These are phyloP conservation scores for Thielaviopsis euricoi DNA, from an alignment of 2,329 filamentous ascomycete genomes.

Conservation along the genomic window DNA sequence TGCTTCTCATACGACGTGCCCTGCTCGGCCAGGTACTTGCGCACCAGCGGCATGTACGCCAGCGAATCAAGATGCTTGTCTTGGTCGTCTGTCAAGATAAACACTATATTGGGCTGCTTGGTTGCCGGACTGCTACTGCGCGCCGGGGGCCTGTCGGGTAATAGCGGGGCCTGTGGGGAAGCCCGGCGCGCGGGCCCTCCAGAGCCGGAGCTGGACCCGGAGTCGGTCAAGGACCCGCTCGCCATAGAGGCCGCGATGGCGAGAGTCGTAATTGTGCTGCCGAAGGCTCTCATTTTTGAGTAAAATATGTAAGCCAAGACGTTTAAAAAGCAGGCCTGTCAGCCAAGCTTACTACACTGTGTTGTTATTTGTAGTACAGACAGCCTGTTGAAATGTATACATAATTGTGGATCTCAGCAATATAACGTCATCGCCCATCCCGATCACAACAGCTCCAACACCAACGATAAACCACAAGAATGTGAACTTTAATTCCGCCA, in stretches of 20 bases:
- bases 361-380: background rate
- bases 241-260: background rate
- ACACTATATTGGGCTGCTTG: slow-evolving; percentile 38
- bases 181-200: too few species aligned
- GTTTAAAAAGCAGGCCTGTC: too few species aligned
- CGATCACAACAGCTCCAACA: background rate
- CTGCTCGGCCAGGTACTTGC: slow-evolving; percentile 35
- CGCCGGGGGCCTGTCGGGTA: background rate
- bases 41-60: slow-evolving; percentile 37
- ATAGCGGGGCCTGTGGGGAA: background rate
- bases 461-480: background rate
- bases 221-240: too few species aligned
- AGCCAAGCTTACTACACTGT: too few species aligned
- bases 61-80: slow-evolving; percentile 45
- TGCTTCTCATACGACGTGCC: slow-evolving; percentile 44
- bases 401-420: too few species aligned
- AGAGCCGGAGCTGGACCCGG: background rate
- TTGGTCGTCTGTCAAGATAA: slow-evolving; percentile 51
- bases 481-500: background rate
- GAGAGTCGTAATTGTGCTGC: background rate
- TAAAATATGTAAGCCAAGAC: too few species aligned
- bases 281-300: background rate
- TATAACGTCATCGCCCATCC: background rate
- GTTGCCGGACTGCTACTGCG: background rate
- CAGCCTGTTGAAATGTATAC: too few species aligned